Base-by-base conservation (phyloP, 2,329 filamentous ascomycete genomes). In the Botryotinia globosa region DNA sequence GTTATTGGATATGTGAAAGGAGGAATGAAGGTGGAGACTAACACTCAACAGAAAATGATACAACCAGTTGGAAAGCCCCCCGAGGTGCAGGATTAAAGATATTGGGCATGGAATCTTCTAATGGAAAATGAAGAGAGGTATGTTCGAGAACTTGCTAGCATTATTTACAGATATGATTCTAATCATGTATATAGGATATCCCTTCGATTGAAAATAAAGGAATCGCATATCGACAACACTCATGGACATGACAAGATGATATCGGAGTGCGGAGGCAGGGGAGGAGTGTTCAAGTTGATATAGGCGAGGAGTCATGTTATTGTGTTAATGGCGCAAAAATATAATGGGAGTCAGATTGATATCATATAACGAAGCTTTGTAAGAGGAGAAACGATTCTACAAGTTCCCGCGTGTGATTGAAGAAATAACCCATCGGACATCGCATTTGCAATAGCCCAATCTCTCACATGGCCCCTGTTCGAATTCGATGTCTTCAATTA, bases 61-160 rank as follows among this genome's bases (percentile, higher is more conserved):
- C 83, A 89, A 76, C 90, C 90, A 18, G 90, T 89, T 75, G 88
- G 90, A 56, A 87, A 88, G 78, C 89, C 90, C 75, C 89, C 89
- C 59, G 88, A 89, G 84, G 88, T 89, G 72, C 81, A 82, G 66
- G 82, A 83, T 78, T 83, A 79, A 80, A 37, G 9, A 20, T n/a
- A 37, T 34, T 54, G 34, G 14, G 8, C 39, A 32, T 29, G 32
- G 18, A 20, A 32, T 32, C 5, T 42, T 42, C 37, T 22, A 9
- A 5, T 32, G 14, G 32, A 56, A 44, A 34, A 10, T 42, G 32
- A 5, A 37, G 16, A 56, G 25, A 32, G 54, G 56, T 70, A 48
- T 45, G 45, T 56, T 37, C 29, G 32, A 12, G 25, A n/a, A 54
- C 48, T n/a, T 62, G 25, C 3, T 42, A 62, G 37, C 18, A 62